Conservation (phyloP, 495 filamentous ascomycete genomes). For the Annulohypoxylon stygium region DNA sequence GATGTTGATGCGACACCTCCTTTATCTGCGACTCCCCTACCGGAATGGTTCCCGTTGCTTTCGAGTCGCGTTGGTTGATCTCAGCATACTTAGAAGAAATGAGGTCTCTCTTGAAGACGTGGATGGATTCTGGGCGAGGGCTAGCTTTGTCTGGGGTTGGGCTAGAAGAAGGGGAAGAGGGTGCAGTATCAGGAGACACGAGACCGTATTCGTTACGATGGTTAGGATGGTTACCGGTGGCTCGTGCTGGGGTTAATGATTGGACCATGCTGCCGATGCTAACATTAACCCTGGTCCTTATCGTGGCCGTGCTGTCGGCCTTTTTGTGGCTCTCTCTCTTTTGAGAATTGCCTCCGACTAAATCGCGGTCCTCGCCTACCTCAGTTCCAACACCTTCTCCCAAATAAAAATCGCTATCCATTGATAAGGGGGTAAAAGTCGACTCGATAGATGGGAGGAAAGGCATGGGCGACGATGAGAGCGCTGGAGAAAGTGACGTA, state of each 20-base stretch:
- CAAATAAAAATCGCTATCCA: slow-evolving; percentile 55
- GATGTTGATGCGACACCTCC: slow-evolving; percentile 32
- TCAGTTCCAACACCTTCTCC: slow-evolving; percentile 9
- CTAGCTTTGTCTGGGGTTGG: slow-evolving; percentile 20
- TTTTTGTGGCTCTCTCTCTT: slow-evolving; percentile 32
- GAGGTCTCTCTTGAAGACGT: slow-evolving; percentile 1
- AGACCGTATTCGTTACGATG: slow-evolving; percentile 45
- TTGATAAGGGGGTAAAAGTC: slow-evolving; percentile 61
- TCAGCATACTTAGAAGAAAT: slow-evolving; percentile 15
- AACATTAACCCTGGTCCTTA: slow-evolving; percentile 24
- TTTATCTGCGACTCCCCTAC: slow-evolving; percentile 25
- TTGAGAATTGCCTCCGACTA: slow-evolving; percentile 24
- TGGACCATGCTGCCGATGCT: slow-evolving; percentile 42
- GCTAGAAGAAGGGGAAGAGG: slow-evolving; percentile 42
- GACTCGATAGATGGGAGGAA: slow-evolving; percentile 54
- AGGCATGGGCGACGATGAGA: slow-evolving; percentile 48
- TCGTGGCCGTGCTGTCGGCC: slow-evolving; percentile 36
- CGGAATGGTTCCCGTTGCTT: slow-evolving; percentile 21
- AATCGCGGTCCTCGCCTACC: slow-evolving; percentile 17
- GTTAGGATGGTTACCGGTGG: slow-evolving; percentile 39
- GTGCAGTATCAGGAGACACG: slow-evolving; percentile 40
- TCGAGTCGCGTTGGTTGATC: slow-evolving; percentile 7
- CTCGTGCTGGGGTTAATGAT: slow-evolving; percentile 45
- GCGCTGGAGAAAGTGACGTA: slow-evolving; percentile 44
- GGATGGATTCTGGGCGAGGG: slow-evolving; percentile 17